A percentile compares a stretch with the other conserved stretches of the same genome.
phyloP scores from a whole-genome alignment of 2,329 filamentous ascomycete species.

The Colletotrichum melonis region DNA sequence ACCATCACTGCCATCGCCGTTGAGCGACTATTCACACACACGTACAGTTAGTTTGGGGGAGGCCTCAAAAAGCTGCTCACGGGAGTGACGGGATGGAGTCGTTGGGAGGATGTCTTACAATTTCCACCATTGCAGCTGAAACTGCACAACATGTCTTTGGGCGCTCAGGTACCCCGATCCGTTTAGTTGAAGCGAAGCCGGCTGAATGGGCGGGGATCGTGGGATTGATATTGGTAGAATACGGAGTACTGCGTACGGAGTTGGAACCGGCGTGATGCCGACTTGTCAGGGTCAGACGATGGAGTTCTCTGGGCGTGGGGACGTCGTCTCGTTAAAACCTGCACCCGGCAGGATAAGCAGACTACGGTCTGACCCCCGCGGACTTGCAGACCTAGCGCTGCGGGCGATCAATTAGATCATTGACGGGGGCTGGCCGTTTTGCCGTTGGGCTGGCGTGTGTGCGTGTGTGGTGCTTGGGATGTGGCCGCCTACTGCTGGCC shows the following conservation, averaged over 20 bases:
- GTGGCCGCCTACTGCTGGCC: background rate
- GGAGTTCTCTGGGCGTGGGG: background rate
- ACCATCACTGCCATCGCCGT: conserved; percentile 29
- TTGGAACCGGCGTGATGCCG: background rate
- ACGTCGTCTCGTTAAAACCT: background rate
- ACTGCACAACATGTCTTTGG: conserved; percentile 6
- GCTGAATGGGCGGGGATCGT: background rate
- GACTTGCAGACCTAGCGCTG: background rate
- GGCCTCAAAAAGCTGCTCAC: background rate
- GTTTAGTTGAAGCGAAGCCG: background rate
- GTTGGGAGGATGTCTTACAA: conserved; percentile 2
- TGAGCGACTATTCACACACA: conserved; percentile 6
- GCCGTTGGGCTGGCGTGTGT: background rate
- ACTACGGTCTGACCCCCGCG: background rate
- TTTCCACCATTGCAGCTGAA: background rate
- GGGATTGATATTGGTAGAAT: background rate
- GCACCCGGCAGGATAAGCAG: background rate
- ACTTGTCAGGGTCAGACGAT: background rate
- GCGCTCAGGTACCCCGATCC: background rate
- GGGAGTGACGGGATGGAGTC: background rate
- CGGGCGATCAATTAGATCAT: background rate
- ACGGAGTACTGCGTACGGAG: too few relatives aligned
- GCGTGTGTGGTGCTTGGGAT: background rate
- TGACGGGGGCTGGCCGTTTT: background rate
- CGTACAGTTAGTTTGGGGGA: conserved; percentile 4